Conservation (phyloP, 176 grass and related monocot genomes). For the Ampelocalamus luodianensis region DNA sequence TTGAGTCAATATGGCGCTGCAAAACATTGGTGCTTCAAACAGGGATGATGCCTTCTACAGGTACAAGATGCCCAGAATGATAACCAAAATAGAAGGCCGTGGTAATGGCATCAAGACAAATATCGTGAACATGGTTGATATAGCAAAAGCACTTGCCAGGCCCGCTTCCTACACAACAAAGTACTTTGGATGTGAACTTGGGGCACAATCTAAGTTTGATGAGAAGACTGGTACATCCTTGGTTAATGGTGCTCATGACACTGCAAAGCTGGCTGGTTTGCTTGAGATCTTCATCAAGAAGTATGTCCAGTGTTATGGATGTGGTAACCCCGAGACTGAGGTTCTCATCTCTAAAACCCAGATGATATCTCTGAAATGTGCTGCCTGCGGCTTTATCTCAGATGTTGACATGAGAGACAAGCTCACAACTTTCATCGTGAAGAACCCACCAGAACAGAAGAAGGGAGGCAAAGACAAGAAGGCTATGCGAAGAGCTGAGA, state of each 20-base stretch:
- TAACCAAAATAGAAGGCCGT: slow-evolving; percentile 78
- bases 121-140: slow-evolving; percentile 84
- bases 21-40: slow-evolving; percentile 87
- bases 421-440: slow-evolving; percentile 70
- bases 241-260: slow-evolving; percentile 84
- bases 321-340: slow-evolving; percentile 85
- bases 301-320: slow-evolving; percentile 83
- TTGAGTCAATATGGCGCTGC: slow-evolving; percentile 64
- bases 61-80: slow-evolving; percentile 92
- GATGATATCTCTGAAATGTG: slow-evolving; percentile 78
- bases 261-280: slow-evolving; percentile 75
- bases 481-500: slow-evolving; percentile 85
- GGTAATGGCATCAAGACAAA: slow-evolving; percentile 86
- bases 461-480: slow-evolving; percentile 84
- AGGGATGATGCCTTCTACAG: slow-evolving; percentile 89
- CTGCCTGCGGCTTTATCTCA: slow-evolving; percentile 80
- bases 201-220: slow-evolving; percentile 78
- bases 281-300: slow-evolving; percentile 92
- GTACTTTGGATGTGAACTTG: slow-evolving; percentile 75
- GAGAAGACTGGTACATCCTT: slow-evolving; percentile 61
- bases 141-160: slow-evolving; percentile 69
- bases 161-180: slow-evolving; percentile 81
- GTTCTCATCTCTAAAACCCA: slow-evolving; percentile 69
- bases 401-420: slow-evolving; percentile 91
- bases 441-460: slow-evolving; percentile 75